Percentiles rank a stretch among this genome's conserved stretches.
phyloP scores from a whole-genome alignment of 805 yeast genomes.

The Metschnikowia corniflorae region DNA sequence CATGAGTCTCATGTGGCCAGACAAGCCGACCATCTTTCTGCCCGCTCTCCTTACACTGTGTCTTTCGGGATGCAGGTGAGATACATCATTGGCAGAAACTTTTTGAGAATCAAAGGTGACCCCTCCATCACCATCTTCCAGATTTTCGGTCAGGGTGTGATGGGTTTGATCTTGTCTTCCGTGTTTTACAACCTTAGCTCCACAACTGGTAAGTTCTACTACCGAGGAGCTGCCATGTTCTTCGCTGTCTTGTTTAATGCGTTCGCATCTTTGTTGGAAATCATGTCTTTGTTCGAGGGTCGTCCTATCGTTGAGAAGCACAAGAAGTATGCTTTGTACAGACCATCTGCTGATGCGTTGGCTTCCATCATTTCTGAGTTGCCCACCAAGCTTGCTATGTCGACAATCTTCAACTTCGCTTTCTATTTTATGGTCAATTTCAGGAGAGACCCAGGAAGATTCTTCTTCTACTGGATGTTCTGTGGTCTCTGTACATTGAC shows the following conservation, averaged over 20 bases:
- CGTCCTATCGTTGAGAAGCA: constrained; percentile 70
- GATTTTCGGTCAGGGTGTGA: constrained; percentile 49
- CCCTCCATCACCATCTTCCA: constrained; percentile 51
- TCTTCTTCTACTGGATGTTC: constrained; percentile 37
- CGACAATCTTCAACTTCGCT: constrained; percentile 31
- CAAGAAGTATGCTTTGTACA: constrained; percentile 65
- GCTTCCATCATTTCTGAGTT: constrained; percentile 58
- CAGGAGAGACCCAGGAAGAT: constrained; percentile 34
- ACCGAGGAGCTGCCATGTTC: constrained; percentile 62
- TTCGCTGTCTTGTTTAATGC: constrained; percentile 60
- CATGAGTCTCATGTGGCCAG: constrained; percentile 30
- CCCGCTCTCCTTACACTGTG: constrained; percentile 36
- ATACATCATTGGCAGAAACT: constrained; percentile 52
- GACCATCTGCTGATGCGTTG: constrained; percentile 70
- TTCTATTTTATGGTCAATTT: constrained; percentile 30
- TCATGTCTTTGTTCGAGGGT: constrained; percentile 53
- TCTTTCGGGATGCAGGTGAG: constrained; percentile 29
- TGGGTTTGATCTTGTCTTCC: constrained; percentile 60
- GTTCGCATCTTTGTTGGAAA: constrained; percentile 57
- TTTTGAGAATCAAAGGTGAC: constrained; percentile 54
- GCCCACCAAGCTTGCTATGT: constrained; percentile 50
- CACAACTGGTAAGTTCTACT: constrained; percentile 53
- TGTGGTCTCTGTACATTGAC: constrained; percentile 21
- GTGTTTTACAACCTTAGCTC: constrained; percentile 50
- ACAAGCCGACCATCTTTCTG: constrained; percentile 37